A percentile compares a stretch with the other conserved stretches of the same genome.
Evolutionary conservation across 768 basidiomycete genomes (phyloP).

Genomic region (Pleurotus djamor): DNA sequence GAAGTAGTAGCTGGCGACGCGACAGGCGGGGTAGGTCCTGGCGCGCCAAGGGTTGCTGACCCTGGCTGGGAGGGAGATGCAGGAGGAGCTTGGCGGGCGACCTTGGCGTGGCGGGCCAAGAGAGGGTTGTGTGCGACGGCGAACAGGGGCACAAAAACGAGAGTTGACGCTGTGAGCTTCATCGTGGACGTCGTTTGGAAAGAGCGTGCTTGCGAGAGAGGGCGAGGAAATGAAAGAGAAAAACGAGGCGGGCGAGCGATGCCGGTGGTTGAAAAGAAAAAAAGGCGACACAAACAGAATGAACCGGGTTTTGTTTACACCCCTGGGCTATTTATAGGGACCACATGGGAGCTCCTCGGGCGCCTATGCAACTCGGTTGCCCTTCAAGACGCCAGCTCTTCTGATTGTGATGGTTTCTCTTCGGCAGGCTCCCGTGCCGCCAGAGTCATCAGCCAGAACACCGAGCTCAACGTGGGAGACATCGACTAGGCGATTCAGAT

Average conservation of each 20-base stretch:
- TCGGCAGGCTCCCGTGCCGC: too few species aligned
- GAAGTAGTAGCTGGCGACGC: conserved; percentile 16
- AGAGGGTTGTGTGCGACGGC: conserved; percentile 33
- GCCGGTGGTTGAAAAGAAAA: neutral
- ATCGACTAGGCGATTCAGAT: too few species aligned
- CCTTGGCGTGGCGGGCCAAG: conserved; percentile 18
- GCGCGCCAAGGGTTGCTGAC: neutral
- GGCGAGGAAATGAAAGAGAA: neutral
- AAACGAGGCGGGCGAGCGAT: neutral
- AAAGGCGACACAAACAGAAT: neutral
- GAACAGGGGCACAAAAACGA: conserved; percentile 29
- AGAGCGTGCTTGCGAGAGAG: conserved; percentile 28
- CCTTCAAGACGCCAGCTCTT: too few species aligned
- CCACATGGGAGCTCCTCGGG: neutral
- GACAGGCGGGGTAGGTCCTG: neutral
- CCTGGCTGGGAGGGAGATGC: conserved; percentile 13
- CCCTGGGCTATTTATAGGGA: neutral
- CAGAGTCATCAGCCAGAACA: too few species aligned
- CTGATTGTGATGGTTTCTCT: too few species aligned
- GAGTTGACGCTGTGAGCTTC: conserved; percentile 13
- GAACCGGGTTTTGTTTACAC: neutral
- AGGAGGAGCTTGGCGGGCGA: conserved; percentile 25
- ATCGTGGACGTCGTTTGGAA: conserved; percentile 10
- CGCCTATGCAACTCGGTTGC: too few species aligned
- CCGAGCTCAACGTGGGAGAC: too few species aligned